Conservation (phyloP, 108 stramenopile genomes). For the Cyclotella baltica region DNA sequence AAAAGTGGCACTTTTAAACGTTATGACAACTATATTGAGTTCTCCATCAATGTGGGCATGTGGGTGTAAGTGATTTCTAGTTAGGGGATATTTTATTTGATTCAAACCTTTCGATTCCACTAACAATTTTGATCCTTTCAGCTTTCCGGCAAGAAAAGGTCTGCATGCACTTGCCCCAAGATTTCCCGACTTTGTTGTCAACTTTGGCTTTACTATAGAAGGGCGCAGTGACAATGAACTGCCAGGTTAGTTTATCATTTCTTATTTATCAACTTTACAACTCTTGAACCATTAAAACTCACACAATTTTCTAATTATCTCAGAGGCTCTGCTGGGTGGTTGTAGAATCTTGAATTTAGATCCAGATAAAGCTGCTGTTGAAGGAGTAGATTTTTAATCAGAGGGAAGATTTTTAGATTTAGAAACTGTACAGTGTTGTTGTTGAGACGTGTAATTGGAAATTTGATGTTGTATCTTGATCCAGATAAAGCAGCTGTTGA, state of each 20-base stretch:
- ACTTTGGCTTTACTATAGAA: constrained; percentile 54
- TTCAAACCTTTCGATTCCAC: neutral
- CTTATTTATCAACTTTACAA: neutral
- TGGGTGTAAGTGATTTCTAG: constrained; percentile 26
- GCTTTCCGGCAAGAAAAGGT: constrained; percentile 50
- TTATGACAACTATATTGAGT: constrained; percentile 60
- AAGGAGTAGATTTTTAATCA: constrained; percentile 24
- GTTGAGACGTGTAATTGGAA: no score
- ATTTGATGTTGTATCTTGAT: no score
- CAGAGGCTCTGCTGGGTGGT: constrained; percentile 51
- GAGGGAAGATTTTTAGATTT: no score
- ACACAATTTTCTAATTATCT: neutral
- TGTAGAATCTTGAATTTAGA: constrained; percentile 55
- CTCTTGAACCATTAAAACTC: neutral
- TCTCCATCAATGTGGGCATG: constrained; percentile 59
- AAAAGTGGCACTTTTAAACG: constrained; percentile 60
- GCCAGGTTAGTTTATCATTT: constrained; percentile 24
- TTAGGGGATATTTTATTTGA: neutral
- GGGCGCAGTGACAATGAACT: constrained; percentile 46
- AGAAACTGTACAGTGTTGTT: no score
- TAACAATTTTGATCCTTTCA: no score
- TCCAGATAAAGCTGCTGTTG: constrained; percentile 45
- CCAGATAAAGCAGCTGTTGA: no score
- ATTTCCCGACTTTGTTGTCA: constrained; percentile 52
- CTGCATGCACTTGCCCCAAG: constrained; percentile 29